phyloP scores from a whole-genome alignment of 192 early-diverging fungal genomes.

The Linnemannia zychae region DNA sequence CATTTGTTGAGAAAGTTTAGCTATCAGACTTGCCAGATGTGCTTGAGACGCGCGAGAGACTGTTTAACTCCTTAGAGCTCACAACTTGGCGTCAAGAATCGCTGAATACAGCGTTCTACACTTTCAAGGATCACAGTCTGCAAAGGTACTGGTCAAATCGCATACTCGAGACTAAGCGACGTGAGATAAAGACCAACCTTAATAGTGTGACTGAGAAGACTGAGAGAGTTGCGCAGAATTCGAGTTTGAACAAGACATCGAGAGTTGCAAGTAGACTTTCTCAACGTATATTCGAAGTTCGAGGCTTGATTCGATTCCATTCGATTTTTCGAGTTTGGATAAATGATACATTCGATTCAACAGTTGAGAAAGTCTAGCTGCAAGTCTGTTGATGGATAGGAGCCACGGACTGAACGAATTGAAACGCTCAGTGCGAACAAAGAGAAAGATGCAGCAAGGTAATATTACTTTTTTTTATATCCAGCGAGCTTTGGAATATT shows the following conservation, averaged over 20 bases:
- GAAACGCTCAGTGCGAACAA: neutral
- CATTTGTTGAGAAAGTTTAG: slow-evolving; percentile 18
- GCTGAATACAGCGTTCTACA: slow-evolving; percentile 16
- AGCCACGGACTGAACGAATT: neutral
- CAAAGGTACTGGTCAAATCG: slow-evolving; percentile 13
- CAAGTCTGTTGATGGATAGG: slow-evolving; percentile 3
- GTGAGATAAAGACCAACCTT: slow-evolving; percentile 20
- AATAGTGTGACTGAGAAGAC: slow-evolving; percentile 13
- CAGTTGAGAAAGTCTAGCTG: too few species aligned
- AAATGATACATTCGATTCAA: too few species aligned
- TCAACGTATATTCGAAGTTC: too few species aligned
- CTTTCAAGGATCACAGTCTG: slow-evolving; percentile 16
- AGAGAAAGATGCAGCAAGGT: slow-evolving; percentile 2
- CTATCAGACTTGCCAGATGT: slow-evolving; percentile 19
- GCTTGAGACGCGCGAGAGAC: slow-evolving; percentile 13
- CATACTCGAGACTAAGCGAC: slow-evolving; percentile 12
- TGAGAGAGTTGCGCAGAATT: slow-evolving; percentile 14
- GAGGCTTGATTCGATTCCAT: too few species aligned
- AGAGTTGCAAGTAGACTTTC: slow-evolving; percentile 12
- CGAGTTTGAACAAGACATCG: slow-evolving; percentile 18
- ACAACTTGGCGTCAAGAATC: slow-evolving; percentile 5
- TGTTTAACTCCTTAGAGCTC: slow-evolving; percentile 5
- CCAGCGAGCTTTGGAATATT: neutral
- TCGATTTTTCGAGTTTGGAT: too few species aligned
- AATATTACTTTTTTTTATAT: neutral